phyloP scores from a whole-genome alignment of 2,329 filamentous ascomycete genomes.

The Botrytis hyacinthi region DNA sequence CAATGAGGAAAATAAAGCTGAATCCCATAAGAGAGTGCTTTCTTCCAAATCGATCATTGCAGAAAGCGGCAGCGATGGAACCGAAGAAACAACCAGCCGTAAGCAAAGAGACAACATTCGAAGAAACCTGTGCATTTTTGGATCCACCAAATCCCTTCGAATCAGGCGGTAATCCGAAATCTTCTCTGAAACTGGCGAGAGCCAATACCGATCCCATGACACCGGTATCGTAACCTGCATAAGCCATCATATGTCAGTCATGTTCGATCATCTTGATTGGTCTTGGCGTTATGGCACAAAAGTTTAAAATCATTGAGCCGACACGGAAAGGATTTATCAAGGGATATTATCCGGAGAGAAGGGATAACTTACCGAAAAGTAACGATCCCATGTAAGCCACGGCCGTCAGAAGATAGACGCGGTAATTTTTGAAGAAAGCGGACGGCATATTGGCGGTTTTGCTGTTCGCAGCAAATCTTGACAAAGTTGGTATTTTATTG shows the following conservation, averaged over 20 bases:
- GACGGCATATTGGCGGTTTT: constrained; percentile 20
- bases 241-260: constrained; percentile 17
- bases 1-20: constrained; percentile 41
- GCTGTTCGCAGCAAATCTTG: background rate
- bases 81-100: constrained; percentile 53
- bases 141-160: constrained; percentile 26
- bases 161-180: constrained; percentile 30
- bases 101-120: constrained; percentile 49
- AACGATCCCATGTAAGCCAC: constrained; percentile 34
- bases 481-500: background rate
- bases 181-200: constrained; percentile 29
- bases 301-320: background rate
- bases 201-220: constrained; percentile 34
- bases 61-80: constrained; percentile 49
- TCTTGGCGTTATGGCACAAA: background rate
- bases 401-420: constrained; percentile 31
- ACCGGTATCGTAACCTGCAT: constrained; percentile 32
- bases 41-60: constrained; percentile 48
- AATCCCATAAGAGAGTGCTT: constrained; percentile 47
- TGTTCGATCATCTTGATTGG: background rate
- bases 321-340: background rate
- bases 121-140: constrained; percentile 27
- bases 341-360: background rate
- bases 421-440: constrained; percentile 30
- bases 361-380: constrained; percentile 29